Percentiles rank a stretch among this genome's conserved stretches.
These are phyloP conservation scores for Carnegiea gigantea DNA, from an alignment of 179 eudicot genomes.

Conservation along the genomic window DNA sequence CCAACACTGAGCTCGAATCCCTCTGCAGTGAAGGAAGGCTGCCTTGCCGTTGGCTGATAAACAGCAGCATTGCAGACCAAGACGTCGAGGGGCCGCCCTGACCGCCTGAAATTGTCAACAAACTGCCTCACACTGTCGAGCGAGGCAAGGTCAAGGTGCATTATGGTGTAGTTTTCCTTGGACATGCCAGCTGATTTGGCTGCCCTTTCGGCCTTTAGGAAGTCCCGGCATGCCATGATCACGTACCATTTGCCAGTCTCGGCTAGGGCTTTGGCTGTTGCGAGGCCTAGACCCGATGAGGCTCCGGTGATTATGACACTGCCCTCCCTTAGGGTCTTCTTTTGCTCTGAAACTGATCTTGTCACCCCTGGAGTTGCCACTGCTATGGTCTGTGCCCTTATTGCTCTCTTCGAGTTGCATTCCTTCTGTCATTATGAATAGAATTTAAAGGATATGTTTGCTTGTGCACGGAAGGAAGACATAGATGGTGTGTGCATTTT, in stretches of 20 bases:
- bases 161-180: slow-evolving; percentile 52
- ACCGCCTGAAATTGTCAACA: slow-evolving; percentile 54
- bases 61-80: slow-evolving; percentile 84
- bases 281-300: slow-evolving; percentile 54
- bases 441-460: not conserved
- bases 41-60: slow-evolving; percentile 60
- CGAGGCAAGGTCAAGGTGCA: slow-evolving; percentile 77
- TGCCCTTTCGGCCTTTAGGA: slow-evolving; percentile 50
- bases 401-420: slow-evolving; percentile 28
- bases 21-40: slow-evolving; percentile 55
- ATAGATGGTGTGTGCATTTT: not conserved
- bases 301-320: slow-evolving; percentile 54
- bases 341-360: slow-evolving; percentile 27
- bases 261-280: slow-evolving; percentile 57
- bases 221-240: slow-evolving; percentile 58
- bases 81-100: slow-evolving; percentile 62
- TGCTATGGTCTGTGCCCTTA: slow-evolving; percentile 41
- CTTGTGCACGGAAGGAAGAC: not conserved
- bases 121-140: slow-evolving; percentile 82
- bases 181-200: slow-evolving; percentile 53
- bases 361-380: slow-evolving; percentile 43
- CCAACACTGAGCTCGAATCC: slow-evolving; percentile 76
- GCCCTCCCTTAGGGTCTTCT: slow-evolving; percentile 55
- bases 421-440: slow-evolving; percentile 27
- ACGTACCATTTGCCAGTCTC: slow-evolving; percentile 62